A percentile compares a stretch with the other conserved stretches of the same genome.
Evolutionary conservation across 306 rosid species (phyloP).

Genomic region (Calophaca sinica): DNA sequence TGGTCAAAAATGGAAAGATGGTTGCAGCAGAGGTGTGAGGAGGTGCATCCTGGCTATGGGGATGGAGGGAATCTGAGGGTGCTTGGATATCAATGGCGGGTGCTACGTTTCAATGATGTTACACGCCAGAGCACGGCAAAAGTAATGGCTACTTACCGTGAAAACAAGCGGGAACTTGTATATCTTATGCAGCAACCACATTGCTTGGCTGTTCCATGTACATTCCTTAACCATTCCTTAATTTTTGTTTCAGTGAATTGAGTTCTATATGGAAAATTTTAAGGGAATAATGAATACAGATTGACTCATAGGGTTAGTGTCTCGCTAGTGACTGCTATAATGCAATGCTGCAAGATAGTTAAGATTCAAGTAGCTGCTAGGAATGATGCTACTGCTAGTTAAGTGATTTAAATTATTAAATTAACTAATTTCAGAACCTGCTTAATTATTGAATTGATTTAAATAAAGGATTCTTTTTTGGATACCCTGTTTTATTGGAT

Average conservation of each 20-base stretch:
- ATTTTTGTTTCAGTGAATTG: conserved; percentile 3
- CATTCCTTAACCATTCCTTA: conserved; percentile 31
- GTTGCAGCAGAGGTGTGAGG: conserved; percentile 69
- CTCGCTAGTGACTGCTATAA: conserved; percentile 6
- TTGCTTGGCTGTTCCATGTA: conserved; percentile 96
- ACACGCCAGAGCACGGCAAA: conserved; percentile 90
- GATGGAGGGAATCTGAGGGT: conserved; percentile 58
- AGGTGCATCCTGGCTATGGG: conserved; percentile 53
- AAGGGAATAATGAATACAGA: not conserved
- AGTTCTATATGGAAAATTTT: not conserved
- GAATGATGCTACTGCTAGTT: not conserved
- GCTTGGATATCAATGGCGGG: conserved; percentile 93
- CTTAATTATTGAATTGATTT: not conserved
- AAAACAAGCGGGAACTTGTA: conserved; percentile 62
- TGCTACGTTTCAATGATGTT: conserved; percentile 78
- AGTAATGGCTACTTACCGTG: conserved; percentile 65
- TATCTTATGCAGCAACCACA: conserved; percentile 85
- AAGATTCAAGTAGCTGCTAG: conserved; percentile 8
- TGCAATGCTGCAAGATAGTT: not conserved
- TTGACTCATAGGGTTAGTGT: not conserved
- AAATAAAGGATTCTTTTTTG: not conserved
- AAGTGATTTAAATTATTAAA: not conserved
- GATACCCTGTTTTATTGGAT: conserved; percentile 1
- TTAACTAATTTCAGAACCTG: not conserved
- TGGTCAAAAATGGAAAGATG: conserved; percentile 75